These are phyloP conservation scores for Syzygium oleosum DNA, from an alignment of 345 rosid genomes.

Conservation along the genomic window DNA sequence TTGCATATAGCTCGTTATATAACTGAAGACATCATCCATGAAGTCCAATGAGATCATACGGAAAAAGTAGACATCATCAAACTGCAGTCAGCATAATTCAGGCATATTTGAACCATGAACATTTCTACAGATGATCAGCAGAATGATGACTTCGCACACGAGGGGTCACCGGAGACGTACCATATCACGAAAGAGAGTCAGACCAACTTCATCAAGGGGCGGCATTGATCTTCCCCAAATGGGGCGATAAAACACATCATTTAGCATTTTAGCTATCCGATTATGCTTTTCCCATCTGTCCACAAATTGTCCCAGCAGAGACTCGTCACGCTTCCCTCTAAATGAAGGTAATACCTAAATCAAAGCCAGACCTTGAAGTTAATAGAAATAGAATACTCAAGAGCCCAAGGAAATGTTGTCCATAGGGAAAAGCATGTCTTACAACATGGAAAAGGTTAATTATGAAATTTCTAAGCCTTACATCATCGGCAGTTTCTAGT, in stretches of 20 bases:
- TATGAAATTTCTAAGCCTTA: too few species aligned
- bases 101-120: neutral
- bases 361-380: neutral
- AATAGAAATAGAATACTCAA: too few species aligned
- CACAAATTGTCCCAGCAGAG: constrained; percentile 45
- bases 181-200: constrained; percentile 49
- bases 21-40: constrained; percentile 19
- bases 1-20: constrained; percentile 24
- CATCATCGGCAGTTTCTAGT: too few species aligned
- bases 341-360: constrained; percentile 40
- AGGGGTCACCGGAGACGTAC: constrained; percentile 7
- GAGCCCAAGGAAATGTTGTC: too few species aligned
- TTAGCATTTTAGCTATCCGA: neutral
- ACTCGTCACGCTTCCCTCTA: constrained; percentile 47
- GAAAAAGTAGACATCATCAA: neutral
- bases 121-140: neutral
- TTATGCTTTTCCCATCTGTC: constrained; percentile 51
- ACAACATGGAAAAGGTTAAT: too few species aligned
- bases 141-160: neutral
- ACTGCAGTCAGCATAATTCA: neutral
- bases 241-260: too few species aligned
- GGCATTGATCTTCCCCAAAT: constrained; percentile 24
- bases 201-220: constrained; percentile 41
- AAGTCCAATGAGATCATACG: neutral
- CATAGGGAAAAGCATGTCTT: too few species aligned